A percentile compares a stretch with the other conserved stretches of the same genome.
These are phyloP conservation scores for Venturia nashicola DNA, from an alignment of 2,329 filamentous ascomycete genomes.

Conservation along the genomic window DNA sequence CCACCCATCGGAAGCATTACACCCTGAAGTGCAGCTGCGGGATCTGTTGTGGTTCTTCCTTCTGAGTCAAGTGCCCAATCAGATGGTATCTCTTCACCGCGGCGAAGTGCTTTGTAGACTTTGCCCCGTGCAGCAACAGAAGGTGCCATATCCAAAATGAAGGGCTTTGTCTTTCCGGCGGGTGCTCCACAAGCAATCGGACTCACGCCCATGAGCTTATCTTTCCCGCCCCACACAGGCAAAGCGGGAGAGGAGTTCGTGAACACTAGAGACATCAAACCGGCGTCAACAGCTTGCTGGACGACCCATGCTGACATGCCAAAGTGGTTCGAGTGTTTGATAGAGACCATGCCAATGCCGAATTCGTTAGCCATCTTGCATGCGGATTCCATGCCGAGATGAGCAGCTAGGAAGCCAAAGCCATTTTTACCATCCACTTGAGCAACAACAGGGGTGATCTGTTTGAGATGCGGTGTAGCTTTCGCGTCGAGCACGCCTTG, in stretches of 20 bases:
- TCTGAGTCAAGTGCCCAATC: constrained; percentile 68
- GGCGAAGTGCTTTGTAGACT: constrained; percentile 55
- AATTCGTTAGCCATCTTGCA: constrained; percentile 51
- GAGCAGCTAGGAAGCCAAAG: constrained; percentile 63
- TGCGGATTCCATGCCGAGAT: constrained; percentile 52
- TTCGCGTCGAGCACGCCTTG: constrained; percentile 53
- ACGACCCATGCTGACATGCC: constrained; percentile 76
- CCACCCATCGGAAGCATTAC: constrained; percentile 83
- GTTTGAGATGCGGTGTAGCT: constrained; percentile 44
- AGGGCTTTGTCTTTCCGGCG: constrained; percentile 44
- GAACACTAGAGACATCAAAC: constrained; percentile 49
- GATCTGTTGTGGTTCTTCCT: constrained; percentile 58
- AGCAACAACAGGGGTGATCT: constrained; percentile 59
- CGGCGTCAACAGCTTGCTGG: constrained; percentile 60
- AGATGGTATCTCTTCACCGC: constrained; percentile 55
- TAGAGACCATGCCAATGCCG: constrained; percentile 64
- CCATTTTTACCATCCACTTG: constrained; percentile 57
- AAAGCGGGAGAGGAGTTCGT: constrained; percentile 56
- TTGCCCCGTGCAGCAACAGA: constrained; percentile 59
- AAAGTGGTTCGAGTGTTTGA: constrained; percentile 71
- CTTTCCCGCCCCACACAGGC: constrained; percentile 56
- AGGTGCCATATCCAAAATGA: constrained; percentile 67
- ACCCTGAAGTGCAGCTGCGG: constrained; percentile 55
- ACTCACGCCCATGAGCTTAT: constrained; percentile 60
- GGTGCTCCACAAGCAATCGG: constrained; percentile 69